Evolutionary conservation across 2,329 filamentous ascomycete species (phyloP), one percentile per base, ranked within the genome.

Genomic region (Paracoccidioides lutzii): DNA sequence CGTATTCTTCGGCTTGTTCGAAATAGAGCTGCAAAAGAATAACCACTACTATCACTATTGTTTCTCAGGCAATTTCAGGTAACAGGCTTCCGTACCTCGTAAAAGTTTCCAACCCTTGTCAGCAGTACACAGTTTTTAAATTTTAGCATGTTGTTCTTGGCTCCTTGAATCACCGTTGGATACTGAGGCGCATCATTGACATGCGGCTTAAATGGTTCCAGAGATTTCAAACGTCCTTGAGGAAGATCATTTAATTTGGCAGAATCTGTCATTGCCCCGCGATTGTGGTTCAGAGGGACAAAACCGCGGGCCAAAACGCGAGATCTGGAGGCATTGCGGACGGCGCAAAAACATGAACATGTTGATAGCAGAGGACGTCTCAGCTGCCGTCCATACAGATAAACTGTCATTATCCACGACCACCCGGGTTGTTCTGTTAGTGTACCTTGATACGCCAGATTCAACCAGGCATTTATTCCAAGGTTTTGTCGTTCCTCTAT

Each of bases 21-120:
- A 97, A 94, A 73, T 98, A 98, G 57, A 98, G 76, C 80, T 76
- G 55, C 15, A 50, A n/a, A 5, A 2, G 41, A 22, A 56, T 61
- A 28, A 35, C 32, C 28, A 49, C n/a, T 22, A 22, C 35, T 30
- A 30, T 52, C 30, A 14, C 30, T 54, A 54, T 38, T 15, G 15
- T 3, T 52, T 43, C 41, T 15, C n/a, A 33, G 12, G 37, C 8
- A 53, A 8, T 14, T 22, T 52, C 22, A 42, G 7, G 4, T n/a
- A 30, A 42, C n/a, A n/a, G 37, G 30, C 43, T 52, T 65, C 5
- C 50, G 46, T 70, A 78, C 77, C 72, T 98, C 93, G 71, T 97
- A 98, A 72, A 98, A 98, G 58, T 90, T 85, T 55, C 93, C 93
- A 33, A 98, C 90, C 56, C 91, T 82, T 3, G 93, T 98, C 58